These are phyloP conservation scores for Rubia yunnanensis DNA, from an alignment of 257 asterid species.

Conservation along the genomic window DNA sequence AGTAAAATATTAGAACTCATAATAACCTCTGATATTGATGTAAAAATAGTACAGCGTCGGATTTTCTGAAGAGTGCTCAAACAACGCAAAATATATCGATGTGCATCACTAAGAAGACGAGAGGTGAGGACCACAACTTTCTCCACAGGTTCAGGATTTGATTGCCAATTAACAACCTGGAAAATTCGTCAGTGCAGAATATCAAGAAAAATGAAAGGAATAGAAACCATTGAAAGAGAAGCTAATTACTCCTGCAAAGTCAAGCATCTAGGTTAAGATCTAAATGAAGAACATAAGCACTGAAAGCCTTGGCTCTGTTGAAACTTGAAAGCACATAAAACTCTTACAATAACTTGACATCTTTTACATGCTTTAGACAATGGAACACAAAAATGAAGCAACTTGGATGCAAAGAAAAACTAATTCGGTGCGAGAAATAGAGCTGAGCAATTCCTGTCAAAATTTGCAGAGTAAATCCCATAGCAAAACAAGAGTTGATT, in stretches of 20 bases:
- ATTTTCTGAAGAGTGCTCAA: slow-evolving; percentile 53
- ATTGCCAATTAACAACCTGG: slow-evolving; percentile 60
- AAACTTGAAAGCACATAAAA: neutral
- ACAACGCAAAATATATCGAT: slow-evolving; percentile 78
- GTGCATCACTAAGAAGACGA: slow-evolving; percentile 84
- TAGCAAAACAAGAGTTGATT: neutral
- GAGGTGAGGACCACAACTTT: slow-evolving; percentile 78
- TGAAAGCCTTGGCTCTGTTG: neutral
- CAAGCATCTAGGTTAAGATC: neutral
- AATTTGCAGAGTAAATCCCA: neutral
- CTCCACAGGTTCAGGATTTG: slow-evolving; percentile 39
- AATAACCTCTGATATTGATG: slow-evolving; percentile 85
- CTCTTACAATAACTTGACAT: neutral
- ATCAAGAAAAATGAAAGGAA: slow-evolving; percentile 5
- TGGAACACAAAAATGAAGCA: neutral
- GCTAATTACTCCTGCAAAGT: neutral
- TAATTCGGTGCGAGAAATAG: neutral
- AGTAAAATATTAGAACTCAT: slow-evolving; percentile 5
- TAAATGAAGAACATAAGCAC: neutral
- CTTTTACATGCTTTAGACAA: neutral
- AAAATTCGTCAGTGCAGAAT: slow-evolving; percentile 7
- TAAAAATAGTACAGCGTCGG: slow-evolving; percentile 49
- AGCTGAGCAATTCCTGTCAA: slow-evolving; percentile 2
- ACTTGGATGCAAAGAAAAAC: neutral
- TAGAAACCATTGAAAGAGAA: neutral